phyloP scores from a whole-genome alignment of 2,329 filamentous ascomycete genomes.

The Beauveria asiatica region DNA sequence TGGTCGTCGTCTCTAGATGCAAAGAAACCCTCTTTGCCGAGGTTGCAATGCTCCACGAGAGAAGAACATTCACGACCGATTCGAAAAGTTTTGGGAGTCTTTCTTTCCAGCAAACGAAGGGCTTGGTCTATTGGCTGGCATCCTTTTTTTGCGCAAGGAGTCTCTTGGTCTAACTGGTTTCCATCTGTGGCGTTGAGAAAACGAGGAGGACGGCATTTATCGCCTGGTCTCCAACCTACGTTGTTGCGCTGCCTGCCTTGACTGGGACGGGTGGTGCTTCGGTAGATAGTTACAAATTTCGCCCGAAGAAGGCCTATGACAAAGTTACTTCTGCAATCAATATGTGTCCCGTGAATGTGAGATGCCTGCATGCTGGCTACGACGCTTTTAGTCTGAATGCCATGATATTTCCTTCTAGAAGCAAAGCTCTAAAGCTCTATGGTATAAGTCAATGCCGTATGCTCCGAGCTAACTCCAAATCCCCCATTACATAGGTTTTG shows the following conservation, averaged over 20 bases:
- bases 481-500: not conserved
- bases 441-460: not conserved
- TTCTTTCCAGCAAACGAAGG: not conserved
- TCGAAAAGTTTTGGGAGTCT: not conserved
- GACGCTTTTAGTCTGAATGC: constrained; percentile 1
- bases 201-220: constrained; percentile 61
- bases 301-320: constrained; percentile 34
- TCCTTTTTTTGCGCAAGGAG: constrained; percentile 20
- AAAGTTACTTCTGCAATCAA: constrained; percentile 27
- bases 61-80: not conserved
- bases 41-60: constrained; percentile 1
- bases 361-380: constrained; percentile 2
- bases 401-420: not conserved
- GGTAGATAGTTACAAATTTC: constrained; percentile 35
- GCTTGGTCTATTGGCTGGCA: constrained; percentile 8
- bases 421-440: constrained; percentile 2
- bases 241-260: constrained; percentile 33
- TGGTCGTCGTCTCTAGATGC: constrained; percentile 91
- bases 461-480: not conserved
- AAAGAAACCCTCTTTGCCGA: not conserved
- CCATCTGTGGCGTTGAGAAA: constrained; percentile 58
- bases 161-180: constrained; percentile 36
- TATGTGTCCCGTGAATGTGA: constrained; percentile 11
- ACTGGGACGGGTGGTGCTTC: constrained; percentile 18
- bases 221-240: constrained; percentile 55